Percentiles rank a stretch among this genome's conserved stretches.
phyloP scores from a whole-genome alignment of 768 basidiomycete species.

The Cubamyces sp. region DNA sequence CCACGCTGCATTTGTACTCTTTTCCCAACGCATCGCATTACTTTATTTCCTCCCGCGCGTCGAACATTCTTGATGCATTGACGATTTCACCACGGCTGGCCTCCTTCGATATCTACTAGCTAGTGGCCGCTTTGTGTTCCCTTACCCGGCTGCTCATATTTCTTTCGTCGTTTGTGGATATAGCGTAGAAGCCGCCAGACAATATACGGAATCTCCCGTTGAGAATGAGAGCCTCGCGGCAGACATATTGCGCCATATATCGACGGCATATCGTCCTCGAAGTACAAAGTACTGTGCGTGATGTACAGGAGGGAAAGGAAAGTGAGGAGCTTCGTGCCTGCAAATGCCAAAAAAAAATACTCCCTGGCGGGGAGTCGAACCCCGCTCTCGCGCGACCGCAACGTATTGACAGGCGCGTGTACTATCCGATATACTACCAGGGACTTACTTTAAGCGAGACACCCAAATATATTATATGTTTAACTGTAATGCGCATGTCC shows the following conservation, averaged over 20 bases:
- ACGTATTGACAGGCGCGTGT: slow-evolving; percentile 30
- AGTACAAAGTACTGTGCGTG: no score
- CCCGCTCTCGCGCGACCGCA: slow-evolving; percentile 37
- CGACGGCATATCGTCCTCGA: no score
- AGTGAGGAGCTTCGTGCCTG: no score
- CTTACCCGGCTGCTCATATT: slow-evolving; percentile 12
- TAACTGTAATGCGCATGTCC: no score
- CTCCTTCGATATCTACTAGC: slow-evolving; percentile 8
- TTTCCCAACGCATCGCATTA: slow-evolving; percentile 2
- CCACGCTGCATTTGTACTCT: slow-evolving; percentile 15
- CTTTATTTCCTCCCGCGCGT: slow-evolving; percentile 2
- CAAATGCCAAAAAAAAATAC: neutral
- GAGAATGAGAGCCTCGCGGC: neutral
- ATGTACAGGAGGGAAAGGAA: no score
- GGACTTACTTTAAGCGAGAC: neutral
- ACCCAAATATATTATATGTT: neutral
- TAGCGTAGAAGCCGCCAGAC: slow-evolving; percentile 12
- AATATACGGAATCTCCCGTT: neutral
- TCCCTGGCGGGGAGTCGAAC: slow-evolving; percentile 41
- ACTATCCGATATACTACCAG: slow-evolving; percentile 34
- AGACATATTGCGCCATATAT: no score
- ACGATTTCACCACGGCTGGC: slow-evolving; percentile 6
- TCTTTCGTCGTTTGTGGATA: slow-evolving; percentile 3
- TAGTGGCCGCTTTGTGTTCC: slow-evolving; percentile 7
- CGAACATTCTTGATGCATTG: slow-evolving; percentile 1